phyloP scores from a whole-genome alignment of 2,329 filamentous ascomycete genomes.

The Pestalotiopsis sp. region DNA sequence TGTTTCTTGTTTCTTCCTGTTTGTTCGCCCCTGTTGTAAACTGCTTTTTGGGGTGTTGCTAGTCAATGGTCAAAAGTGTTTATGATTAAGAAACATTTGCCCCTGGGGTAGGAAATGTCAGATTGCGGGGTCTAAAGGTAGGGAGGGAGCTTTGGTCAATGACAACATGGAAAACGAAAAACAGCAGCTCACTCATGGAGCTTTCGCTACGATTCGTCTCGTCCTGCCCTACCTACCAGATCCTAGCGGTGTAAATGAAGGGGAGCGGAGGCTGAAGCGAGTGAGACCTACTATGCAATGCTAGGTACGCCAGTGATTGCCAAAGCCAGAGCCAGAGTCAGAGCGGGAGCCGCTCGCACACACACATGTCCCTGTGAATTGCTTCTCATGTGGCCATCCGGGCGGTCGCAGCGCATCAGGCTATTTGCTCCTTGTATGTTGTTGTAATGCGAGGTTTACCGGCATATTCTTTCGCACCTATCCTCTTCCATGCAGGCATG shows the following conservation, averaged over 20 bases:
- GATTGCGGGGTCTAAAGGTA: neutral
- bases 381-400: neutral
- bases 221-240: neutral
- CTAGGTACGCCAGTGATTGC: neutral
- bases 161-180: neutral
- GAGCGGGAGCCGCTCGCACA: neutral
- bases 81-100: neutral
- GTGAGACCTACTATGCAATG: neutral
- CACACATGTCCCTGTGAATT: neutral
- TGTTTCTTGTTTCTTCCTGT: neutral
- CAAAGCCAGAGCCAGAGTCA: neutral
- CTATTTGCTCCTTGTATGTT: neutral
- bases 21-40: neutral
- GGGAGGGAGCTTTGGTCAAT: neutral
- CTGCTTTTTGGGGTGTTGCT: neutral
- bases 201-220: neutral
- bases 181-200: neutral
- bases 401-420: neutral
- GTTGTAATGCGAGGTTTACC: neutral
- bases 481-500: neutral
- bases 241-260: neutral
- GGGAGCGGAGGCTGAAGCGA: neutral
- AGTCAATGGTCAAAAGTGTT: no score
- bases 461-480: neutral
- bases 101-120: neutral